Conservation (phyloP, 2,329 filamentous ascomycete species). For the Fusarium newnesense region DNA sequence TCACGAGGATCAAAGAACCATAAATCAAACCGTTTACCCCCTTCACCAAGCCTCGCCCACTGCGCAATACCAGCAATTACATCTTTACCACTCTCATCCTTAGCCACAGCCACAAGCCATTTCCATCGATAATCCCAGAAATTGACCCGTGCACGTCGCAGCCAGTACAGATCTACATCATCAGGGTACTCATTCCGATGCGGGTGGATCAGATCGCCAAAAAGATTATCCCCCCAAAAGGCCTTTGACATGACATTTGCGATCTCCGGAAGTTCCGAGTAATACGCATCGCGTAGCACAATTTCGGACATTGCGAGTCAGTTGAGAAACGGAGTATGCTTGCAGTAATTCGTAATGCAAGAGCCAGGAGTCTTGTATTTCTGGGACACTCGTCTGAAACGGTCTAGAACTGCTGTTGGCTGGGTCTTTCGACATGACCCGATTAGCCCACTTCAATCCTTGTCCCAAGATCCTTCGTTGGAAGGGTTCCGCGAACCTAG, state of each 20-base stretch:
- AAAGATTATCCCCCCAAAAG: slow-evolving; percentile 49
- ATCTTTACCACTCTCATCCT: slow-evolving; percentile 24
- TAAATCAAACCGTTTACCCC: slow-evolving; percentile 18
- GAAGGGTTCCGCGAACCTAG: slow-evolving; percentile 3
- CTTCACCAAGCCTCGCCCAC: slow-evolving; percentile 34
- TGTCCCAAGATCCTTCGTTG: neutral
- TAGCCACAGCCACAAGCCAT: slow-evolving; percentile 43
- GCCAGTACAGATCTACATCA: slow-evolving; percentile 47
- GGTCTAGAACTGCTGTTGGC: neutral
- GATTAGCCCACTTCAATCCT: slow-evolving; percentile 19
- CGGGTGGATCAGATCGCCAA: slow-evolving; percentile 49
- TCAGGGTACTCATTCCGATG: slow-evolving; percentile 46
- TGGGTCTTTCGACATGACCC: neutral
- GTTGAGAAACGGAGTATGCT: neutral
- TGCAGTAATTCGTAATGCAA: neutral
- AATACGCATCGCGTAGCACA: slow-evolving; percentile 26
- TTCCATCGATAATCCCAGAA: slow-evolving; percentile 45
- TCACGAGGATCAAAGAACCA: slow-evolving; percentile 25
- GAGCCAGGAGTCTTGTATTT: slow-evolving; percentile 11
- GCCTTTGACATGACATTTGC: slow-evolving; percentile 46
- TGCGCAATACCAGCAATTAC: slow-evolving; percentile 29
- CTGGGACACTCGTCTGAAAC: neutral
- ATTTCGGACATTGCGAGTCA: slow-evolving; percentile 19
- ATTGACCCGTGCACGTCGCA: slow-evolving; percentile 41
- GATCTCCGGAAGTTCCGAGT: slow-evolving; percentile 44